A percentile compares a stretch with the other conserved stretches of the same genome.
phyloP scores from a whole-genome alignment of 352 stramenopile genomes.

The Globisporangium nagaii region DNA sequence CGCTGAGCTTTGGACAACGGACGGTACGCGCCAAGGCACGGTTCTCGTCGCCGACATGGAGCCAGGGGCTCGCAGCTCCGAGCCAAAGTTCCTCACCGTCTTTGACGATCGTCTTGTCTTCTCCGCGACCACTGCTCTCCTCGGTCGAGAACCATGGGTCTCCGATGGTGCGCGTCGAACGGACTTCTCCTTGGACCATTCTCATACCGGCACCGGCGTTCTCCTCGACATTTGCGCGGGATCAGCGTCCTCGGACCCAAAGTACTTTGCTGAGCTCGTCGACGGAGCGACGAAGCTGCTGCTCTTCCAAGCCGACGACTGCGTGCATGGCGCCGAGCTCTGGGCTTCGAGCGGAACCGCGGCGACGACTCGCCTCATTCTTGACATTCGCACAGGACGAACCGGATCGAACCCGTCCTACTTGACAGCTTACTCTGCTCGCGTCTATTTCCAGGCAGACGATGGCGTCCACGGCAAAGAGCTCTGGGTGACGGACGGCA shows the following conservation, averaged over 20 bases:
- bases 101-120: conserved; percentile 43
- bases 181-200: conserved; percentile 24
- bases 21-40: conserved; percentile 52
- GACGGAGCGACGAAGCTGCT: conserved; percentile 15
- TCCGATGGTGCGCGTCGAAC: conserved; percentile 33
- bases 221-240: conserved; percentile 59
- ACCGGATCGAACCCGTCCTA: conserved; percentile 41
- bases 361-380: conserved; percentile 45
- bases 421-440: conserved; percentile 35
- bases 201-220: conserved; percentile 26
- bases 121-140: conserved; percentile 27
- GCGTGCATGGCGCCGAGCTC: conserved; percentile 70
- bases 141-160: conserved; percentile 57
- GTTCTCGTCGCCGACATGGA: conserved; percentile 52
- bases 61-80: conserved; percentile 28
- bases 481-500: conserved; percentile 74
- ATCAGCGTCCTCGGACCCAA: conserved; percentile 38
- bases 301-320: conserved; percentile 85
- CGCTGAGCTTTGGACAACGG: conserved; percentile 68
- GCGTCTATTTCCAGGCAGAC: conserved; percentile 76
- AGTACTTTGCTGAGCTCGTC: conserved; percentile 31
- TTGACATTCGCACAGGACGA: conserved; percentile 46
- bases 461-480: conserved; percentile 73
- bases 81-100: conserved; percentile 32
- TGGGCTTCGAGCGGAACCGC: conserved; percentile 65